Conservation (phyloP, 2,329 filamentous ascomycete genomes). For the Diplodia scrobiculata region DNA sequence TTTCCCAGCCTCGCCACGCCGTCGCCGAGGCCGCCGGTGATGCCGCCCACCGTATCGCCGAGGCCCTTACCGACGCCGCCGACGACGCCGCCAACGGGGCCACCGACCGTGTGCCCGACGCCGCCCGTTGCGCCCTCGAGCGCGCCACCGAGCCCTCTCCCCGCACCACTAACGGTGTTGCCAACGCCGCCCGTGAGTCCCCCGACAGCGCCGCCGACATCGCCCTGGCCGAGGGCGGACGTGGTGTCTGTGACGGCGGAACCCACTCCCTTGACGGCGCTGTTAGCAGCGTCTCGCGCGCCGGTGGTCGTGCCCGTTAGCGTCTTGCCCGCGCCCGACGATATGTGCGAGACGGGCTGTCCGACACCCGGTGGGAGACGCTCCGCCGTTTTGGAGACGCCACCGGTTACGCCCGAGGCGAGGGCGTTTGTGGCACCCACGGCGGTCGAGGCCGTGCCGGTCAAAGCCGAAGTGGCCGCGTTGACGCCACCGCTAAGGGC, state of each 20-base stretch:
- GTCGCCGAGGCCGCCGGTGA: conserved; percentile 49
- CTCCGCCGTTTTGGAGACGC: conserved; percentile 44
- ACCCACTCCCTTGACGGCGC: conserved; percentile 47
- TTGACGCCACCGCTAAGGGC: conserved; percentile 44
- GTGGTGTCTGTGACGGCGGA: conserved; percentile 51
- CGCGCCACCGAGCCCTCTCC: conserved; percentile 30
- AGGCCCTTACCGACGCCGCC: conserved; percentile 45
- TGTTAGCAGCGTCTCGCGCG: conserved; percentile 46
- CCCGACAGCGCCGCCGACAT: conserved; percentile 45
- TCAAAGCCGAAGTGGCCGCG: conserved; percentile 41
- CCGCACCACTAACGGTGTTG: conserved; percentile 42
- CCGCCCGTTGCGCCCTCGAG: conserved; percentile 34
- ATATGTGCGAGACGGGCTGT: conserved; percentile 47
- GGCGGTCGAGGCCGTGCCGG: conserved; percentile 44
- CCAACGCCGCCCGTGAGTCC: conserved; percentile 44
- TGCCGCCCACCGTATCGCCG: conserved; percentile 45
- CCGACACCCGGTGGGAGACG: conserved; percentile 41
- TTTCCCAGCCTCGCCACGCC: conserved; percentile 50
- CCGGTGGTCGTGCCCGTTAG: conserved; percentile 46
- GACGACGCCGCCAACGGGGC: conserved; percentile 36
- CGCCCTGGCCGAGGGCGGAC: conserved; percentile 47
- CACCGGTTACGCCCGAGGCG: conserved; percentile 44
- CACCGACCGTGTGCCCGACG: conserved; percentile 41
- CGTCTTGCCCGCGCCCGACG: conserved; percentile 48
- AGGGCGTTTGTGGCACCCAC: conserved; percentile 43